Conservation (phyloP, 176 grass and related monocot genomes). For the Eragrostis curvula region DNA sequence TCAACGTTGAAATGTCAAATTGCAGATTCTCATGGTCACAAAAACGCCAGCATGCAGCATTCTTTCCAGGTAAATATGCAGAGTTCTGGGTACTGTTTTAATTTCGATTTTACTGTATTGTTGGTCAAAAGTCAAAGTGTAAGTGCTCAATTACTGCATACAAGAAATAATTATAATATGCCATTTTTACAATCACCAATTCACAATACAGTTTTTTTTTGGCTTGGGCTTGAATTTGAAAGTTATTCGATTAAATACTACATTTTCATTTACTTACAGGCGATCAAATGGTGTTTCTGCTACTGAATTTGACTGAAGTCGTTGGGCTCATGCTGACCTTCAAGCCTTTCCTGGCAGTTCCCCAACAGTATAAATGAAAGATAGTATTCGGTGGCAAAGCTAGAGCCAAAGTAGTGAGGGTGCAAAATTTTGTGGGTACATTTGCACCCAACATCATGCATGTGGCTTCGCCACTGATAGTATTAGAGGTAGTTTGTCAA, state of each 20-base stretch:
- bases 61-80: conserved; percentile 54
- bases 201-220: not conserved
- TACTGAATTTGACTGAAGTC: conserved; percentile 40
- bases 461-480: no score
- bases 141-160: not conserved
- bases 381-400: no score
- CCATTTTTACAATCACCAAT: not conserved
- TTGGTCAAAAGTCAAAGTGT: not conserved
- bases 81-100: not conserved
- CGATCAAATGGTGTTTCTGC: conserved; percentile 50
- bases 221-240: not conserved
- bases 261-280: conserved; percentile 18
- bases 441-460: no score
- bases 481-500: not conserved
- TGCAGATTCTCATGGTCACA: conserved; percentile 80
- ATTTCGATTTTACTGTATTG: not conserved
- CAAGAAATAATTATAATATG: not conserved
- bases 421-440: no score
- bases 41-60: conserved; percentile 52
- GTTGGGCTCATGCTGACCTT: conserved; percentile 46
- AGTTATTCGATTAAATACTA: not conserved
- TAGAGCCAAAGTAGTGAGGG: no score
- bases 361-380: not conserved
- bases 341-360: conserved; percentile 52
- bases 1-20: not conserved